Conservation (phyloP, 768 basidiomycete genomes). For the Pleurotus djamor region DNA sequence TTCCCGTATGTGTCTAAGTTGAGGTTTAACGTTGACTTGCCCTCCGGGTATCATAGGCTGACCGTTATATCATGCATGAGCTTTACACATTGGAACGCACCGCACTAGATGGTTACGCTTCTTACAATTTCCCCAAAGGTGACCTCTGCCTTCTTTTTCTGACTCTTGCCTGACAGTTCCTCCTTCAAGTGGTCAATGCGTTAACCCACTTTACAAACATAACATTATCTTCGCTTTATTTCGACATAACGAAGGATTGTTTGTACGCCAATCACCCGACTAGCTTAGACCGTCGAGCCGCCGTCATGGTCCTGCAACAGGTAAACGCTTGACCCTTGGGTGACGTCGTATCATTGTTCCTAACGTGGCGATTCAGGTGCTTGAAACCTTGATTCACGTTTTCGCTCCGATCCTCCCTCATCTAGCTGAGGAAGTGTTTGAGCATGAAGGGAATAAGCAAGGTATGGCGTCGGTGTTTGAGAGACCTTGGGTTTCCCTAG, state of each 20-base stretch:
- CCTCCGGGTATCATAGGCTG: slow-evolving; percentile 55
- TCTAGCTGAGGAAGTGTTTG: slow-evolving; percentile 85
- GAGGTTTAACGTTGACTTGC: too few species aligned
- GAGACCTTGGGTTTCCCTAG: slow-evolving; percentile 66
- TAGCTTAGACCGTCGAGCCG: slow-evolving; percentile 55
- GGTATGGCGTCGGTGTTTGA: slow-evolving; percentile 63
- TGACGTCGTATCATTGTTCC: not conserved
- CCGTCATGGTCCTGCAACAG: slow-evolving; percentile 70
- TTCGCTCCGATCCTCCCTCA: slow-evolving; percentile 89
- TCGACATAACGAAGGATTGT: slow-evolving; percentile 88
- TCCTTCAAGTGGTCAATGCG: slow-evolving; percentile 61
- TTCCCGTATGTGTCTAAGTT: too few species aligned
- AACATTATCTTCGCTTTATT: slow-evolving; percentile 87
- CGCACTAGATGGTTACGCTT: slow-evolving; percentile 65
- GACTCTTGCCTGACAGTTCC: not conserved
- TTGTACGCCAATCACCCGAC: slow-evolving; percentile 69
- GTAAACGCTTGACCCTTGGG: slow-evolving; percentile 32
- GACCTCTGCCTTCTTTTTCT: slow-evolving; percentile 9
- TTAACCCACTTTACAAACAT: slow-evolving; percentile 78
- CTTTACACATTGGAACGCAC: slow-evolving; percentile 67
- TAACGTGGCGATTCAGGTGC: slow-evolving; percentile 40
- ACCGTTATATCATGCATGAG: slow-evolving; percentile 86
- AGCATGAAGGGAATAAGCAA: slow-evolving; percentile 26
- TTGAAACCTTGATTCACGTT: slow-evolving; percentile 64
- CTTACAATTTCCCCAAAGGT: slow-evolving; percentile 87